These are phyloP conservation scores for Zygotorulaspora chibaensis DNA, from an alignment of 805 yeast species.

Conservation along the genomic window DNA sequence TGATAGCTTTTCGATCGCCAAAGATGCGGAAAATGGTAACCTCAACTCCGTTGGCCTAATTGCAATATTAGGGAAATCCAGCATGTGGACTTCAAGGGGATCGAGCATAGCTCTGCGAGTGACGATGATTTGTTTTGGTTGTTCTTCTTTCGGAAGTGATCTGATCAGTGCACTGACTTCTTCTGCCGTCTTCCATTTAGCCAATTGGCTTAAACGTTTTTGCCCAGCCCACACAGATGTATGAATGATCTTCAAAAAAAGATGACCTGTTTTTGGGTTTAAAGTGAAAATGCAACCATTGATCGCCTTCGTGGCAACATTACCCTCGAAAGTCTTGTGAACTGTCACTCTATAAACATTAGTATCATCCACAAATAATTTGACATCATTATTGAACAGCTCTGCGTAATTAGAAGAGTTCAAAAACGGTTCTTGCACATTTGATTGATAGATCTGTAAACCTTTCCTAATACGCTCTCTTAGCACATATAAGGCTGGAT, in stretches of 20 bases:
- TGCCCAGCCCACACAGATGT: constrained; percentile 97
- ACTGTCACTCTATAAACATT: constrained; percentile 91
- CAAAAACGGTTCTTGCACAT: constrained; percentile 86
- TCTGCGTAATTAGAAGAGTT: constrained; percentile 89
- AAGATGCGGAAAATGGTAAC: constrained; percentile 82
- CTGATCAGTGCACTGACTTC: constrained; percentile 89
- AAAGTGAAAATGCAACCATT: constrained; percentile 90
- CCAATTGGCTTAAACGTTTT: constrained; percentile 83
- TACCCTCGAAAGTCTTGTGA: constrained; percentile 89
- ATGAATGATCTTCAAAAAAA: constrained; percentile 84
- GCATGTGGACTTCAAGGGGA: constrained; percentile 94
- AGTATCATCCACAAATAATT: constrained; percentile 86
- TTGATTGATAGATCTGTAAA: constrained; percentile 86
- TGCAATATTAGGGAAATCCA: constrained; percentile 89
- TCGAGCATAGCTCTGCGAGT: constrained; percentile 88
- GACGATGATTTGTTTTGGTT: constrained; percentile 87
- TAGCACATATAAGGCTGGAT: constrained; percentile 86
- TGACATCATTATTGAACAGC: constrained; percentile 75
- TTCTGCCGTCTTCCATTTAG: constrained; percentile 98
- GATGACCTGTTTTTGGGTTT: constrained; percentile 87
- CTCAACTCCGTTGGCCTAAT: constrained; percentile 86
- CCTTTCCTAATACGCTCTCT: constrained; percentile 94
- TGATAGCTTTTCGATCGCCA: constrained; percentile 74
- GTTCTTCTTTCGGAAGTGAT: constrained; percentile 88
- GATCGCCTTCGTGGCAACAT: constrained; percentile 83